Evolutionary conservation across 768 basidiomycete genomes (phyloP).

Genomic region (Boletus edulis): DNA sequence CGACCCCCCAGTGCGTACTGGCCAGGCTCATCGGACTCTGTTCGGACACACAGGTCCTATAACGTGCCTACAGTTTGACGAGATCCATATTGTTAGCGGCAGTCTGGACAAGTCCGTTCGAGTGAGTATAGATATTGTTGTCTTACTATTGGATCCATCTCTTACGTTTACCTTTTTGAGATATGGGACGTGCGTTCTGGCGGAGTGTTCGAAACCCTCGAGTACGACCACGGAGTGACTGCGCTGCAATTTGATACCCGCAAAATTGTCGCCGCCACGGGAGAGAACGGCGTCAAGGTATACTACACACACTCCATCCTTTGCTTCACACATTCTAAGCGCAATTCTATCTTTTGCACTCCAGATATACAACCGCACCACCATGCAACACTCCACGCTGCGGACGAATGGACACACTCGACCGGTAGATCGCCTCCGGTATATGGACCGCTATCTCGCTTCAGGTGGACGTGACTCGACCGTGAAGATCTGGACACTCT

Average conservation of each 20-base stretch:
- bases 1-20: conserved; percentile 79
- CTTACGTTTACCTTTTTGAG: conserved; percentile 37
- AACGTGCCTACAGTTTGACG: conserved; percentile 95
- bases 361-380: conserved; percentile 94
- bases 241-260: conserved; percentile 92
- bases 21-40: conserved; percentile 91
- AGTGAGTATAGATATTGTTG: conserved; percentile 42
- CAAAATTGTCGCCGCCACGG: conserved; percentile 88
- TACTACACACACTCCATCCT: conserved; percentile 7
- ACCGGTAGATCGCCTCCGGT: conserved; percentile 84
- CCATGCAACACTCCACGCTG: conserved; percentile 81
- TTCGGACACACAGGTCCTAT: conserved; percentile 92
- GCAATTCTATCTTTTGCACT: not conserved
- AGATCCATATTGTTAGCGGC: conserved; percentile 89
- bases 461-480: conserved; percentile 85
- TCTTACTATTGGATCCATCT: not conserved
- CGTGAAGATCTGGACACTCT: conserved; percentile 94
- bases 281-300: conserved; percentile 93
- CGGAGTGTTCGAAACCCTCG: conserved; percentile 80
- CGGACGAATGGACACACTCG: conserved; percentile 90
- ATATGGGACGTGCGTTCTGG: conserved; percentile 98
- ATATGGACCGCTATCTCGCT: conserved; percentile 94
- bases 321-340: not conserved
- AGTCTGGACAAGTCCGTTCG: conserved; percentile 91
- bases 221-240: conserved; percentile 89